Evolutionary conservation across 2,329 filamentous ascomycete species (phyloP).

Genomic region (Ophiocordyceps camponoti-floridani): DNA sequence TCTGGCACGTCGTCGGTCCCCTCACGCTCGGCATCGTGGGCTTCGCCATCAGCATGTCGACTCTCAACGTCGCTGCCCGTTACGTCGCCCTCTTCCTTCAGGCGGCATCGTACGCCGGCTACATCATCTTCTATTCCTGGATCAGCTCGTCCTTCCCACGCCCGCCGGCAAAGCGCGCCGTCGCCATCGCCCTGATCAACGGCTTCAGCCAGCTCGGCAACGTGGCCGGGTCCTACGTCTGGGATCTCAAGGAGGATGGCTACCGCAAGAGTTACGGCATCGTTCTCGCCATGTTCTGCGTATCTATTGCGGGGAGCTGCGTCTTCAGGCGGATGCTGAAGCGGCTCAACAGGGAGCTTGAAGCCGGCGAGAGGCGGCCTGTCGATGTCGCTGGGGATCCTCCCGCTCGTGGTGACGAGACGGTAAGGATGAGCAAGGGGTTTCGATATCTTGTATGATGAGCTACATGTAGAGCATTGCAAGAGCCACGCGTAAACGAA

Average conservation of each 20-base stretch:
- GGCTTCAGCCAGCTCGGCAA: slow-evolving; percentile 39
- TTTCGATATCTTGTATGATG: slow-evolving; percentile 26
- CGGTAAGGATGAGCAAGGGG: slow-evolving; percentile 24
- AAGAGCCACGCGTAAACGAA: neutral
- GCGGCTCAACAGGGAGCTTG: slow-evolving; percentile 28
- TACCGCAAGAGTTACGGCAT: slow-evolving; percentile 48
- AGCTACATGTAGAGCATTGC: no score
- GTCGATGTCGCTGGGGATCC: slow-evolving; percentile 20
- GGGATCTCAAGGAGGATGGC: slow-evolving; percentile 39
- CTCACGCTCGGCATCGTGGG: slow-evolving; percentile 34
- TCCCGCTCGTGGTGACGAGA: slow-evolving; percentile 23
- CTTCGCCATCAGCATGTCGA: slow-evolving; percentile 43
- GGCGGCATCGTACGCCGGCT: slow-evolving; percentile 36
- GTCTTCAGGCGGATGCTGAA: slow-evolving; percentile 27
- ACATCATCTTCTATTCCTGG: slow-evolving; percentile 41
- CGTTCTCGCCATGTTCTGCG: slow-evolving; percentile 44
- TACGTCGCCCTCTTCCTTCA: slow-evolving; percentile 44
- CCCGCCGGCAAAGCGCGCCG: slow-evolving; percentile 41
- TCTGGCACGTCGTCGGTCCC: slow-evolving; percentile 38
- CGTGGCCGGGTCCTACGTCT: slow-evolving; percentile 44
- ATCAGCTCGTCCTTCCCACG: slow-evolving; percentile 38
- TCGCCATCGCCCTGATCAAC: slow-evolving; percentile 43
- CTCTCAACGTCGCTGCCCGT: slow-evolving; percentile 33
- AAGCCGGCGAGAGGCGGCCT: slow-evolving; percentile 19
- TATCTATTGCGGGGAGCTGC: slow-evolving; percentile 34